Base-by-base conservation (phyloP, 345 rosid genomes). In the Aquilaria malaccensis region DNA sequence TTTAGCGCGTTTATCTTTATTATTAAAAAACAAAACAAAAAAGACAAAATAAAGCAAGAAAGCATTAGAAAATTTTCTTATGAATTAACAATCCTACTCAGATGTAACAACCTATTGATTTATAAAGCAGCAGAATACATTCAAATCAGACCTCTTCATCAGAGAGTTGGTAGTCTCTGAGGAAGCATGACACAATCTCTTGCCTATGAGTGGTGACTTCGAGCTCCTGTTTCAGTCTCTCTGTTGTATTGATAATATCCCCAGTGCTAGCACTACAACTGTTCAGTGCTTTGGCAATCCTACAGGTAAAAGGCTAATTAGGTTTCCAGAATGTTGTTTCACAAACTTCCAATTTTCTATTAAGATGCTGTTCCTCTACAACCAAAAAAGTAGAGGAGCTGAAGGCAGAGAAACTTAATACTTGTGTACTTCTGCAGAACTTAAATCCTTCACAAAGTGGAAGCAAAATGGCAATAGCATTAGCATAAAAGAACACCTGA, bases 101-200 rank as follows among this genome's bases (percentile, higher is more conserved):
- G 47, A 45, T 59, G 4, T 60, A 64, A 62, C 55, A 67, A 48
- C 13, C 4, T 47, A 41, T 22, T 22, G 61, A 45, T 0, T 10
- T 33, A 43, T 9, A 10, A 30, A 48, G 4, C 33, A 69, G 58
- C 33, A 37, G 7, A 9, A 37, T 37, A 37, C 7, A 37, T 30
- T 50, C 15, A 49, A 68, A 48, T 49, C 48, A 53, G 59, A 87
- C 98, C 97, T 94, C 97, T 64, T 91, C 93, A 45, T 68, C 81
- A 30, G 97, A 91, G 30, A 91, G 89, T 75, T 88, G 99, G 58
- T 94, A 94, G 81, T 91, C 97, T 66, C 91, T 91, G 64, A 94
- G 99, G 72, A 94, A 94, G 78, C 84, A 91, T 4, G 87, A 79
- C 33, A 91, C 97, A 2, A 94, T 88, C 82, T 91, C 95, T 67